phyloP scores from a whole-genome alignment of 192 early-diverging fungal species.

The Linnemannia elongata region DNA sequence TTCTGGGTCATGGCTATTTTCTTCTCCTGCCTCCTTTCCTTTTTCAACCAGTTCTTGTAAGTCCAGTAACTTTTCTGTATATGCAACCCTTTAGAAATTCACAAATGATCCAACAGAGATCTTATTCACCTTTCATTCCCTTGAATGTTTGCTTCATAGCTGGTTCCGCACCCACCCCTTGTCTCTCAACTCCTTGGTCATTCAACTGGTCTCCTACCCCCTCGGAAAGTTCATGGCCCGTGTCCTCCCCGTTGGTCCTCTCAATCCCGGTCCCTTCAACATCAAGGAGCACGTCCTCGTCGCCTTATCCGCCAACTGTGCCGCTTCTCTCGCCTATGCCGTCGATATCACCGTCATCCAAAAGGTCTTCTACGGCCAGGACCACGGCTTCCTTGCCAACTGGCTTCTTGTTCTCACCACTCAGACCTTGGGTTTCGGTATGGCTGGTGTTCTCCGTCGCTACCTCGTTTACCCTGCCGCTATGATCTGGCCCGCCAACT shows the following conservation, averaged over 20 bases:
- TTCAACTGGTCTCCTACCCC: slow-evolving; percentile 47
- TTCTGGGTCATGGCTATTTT: slow-evolving; percentile 51
- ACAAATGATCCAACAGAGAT: too few species aligned
- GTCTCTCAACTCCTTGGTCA: slow-evolving; percentile 42
- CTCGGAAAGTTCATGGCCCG: slow-evolving; percentile 52
- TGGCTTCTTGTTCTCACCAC: slow-evolving; percentile 72
- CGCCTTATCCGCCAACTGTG: slow-evolving; percentile 65
- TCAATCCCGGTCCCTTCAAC: slow-evolving; percentile 65
- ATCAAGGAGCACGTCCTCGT: slow-evolving; percentile 80
- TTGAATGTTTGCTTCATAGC: background rate
- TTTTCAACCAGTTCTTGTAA: slow-evolving; percentile 4
- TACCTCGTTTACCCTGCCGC: slow-evolving; percentile 83
- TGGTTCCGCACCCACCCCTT: slow-evolving; percentile 45
- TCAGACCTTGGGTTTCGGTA: slow-evolving; percentile 60
- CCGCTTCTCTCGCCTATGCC: slow-evolving; percentile 66
- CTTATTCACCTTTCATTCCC: background rate
- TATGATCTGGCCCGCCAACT: slow-evolving; percentile 88
- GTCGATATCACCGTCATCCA: slow-evolving; percentile 72
- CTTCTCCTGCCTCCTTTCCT: background rate
- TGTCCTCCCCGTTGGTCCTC: slow-evolving; percentile 67
- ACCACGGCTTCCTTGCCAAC: slow-evolving; percentile 64
- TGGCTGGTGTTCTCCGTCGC: slow-evolving; percentile 82
- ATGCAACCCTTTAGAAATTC: too few species aligned
- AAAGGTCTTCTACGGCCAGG: slow-evolving; percentile 68
- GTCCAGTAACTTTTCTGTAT: too few species aligned